Base-by-base conservation (phyloP, 225 moss, liverwort and hornwort genomes). In the Pseudoscleropodium purum region DNA sequence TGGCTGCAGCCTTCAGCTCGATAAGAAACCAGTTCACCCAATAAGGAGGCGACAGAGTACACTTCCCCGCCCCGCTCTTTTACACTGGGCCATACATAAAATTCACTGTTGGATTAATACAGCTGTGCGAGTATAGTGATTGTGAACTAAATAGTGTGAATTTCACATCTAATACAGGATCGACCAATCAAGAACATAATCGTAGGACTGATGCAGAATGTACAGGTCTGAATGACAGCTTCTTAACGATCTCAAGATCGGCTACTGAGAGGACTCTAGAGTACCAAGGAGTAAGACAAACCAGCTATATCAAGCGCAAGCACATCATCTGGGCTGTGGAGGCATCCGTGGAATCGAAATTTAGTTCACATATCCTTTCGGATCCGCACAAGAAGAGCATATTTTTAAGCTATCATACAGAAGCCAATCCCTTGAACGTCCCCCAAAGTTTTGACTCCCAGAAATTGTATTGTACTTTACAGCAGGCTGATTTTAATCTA, bases 1-100 rank as follows among this genome's bases (percentile, higher is more conserved):
- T 99, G 97, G 89, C 97, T 95, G 70, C 96, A 95, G 76, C 96
- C 99, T 75, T 91, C 95, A 51, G 99, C 97, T 85, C 97, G 95
- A 88, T 97, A 99, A 63, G 97, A 94, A 78, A 97, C 97, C 67
- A 99, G 87, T 86, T 99, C 96, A 77, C 97, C 95, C 75, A 99
- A 92, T 64, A 99, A 89, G 39, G 95, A 88, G 31, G 99, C 96
- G 51, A 99, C 95, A 17, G 97, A 95, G 73, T 90, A 91, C n/a
- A 99, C 95, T 91, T 96, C 97, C 87, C 96, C 99, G 56, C 93
- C 93, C 81, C 90, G 93, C 26, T 89, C 88, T 68, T 90, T 92
- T 45, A 45, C 91, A 94, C 98, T 99, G 94, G 88, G 68, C 13
- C 73, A 91, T 66, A 72, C 72, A 82, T 36, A 66, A 54, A 62